Conservation (phyloP, 2,329 filamentous ascomycete genomes). For the Sporothrix sp. region DNA sequence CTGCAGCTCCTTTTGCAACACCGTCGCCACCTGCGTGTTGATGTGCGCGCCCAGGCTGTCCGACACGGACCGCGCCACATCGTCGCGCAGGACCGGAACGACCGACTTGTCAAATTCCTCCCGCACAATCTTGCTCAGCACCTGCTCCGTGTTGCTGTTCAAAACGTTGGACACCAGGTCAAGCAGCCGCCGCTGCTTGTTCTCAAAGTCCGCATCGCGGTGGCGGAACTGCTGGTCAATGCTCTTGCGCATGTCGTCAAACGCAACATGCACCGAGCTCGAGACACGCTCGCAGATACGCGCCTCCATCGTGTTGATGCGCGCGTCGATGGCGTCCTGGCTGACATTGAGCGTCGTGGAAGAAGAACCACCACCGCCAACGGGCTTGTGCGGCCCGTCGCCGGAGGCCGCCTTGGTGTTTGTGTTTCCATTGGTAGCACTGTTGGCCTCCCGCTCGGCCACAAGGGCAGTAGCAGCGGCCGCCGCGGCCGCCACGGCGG, state of each 20-base stretch:
- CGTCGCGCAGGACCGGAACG: conserved; percentile 61
- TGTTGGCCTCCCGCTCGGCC: conserved; percentile 22
- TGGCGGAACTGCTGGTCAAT: conserved; percentile 53
- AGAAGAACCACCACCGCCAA: conserved; percentile 4
- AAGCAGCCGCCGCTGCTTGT: conserved; percentile 44
- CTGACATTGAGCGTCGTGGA: conserved; percentile 15
- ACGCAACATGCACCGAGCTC: conserved; percentile 43
- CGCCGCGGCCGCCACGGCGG: neutral
- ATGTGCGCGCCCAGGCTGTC: conserved; percentile 63
- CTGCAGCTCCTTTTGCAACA: conserved; percentile 65
- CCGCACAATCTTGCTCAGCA: conserved; percentile 65
- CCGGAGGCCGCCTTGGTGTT: conserved; percentile 12
- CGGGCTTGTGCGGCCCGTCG: conserved; percentile 22
- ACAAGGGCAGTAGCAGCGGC: conserved; percentile 34
- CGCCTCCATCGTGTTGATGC: conserved; percentile 45
- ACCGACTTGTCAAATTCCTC: conserved; percentile 66
- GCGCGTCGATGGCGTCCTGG: conserved; percentile 39
- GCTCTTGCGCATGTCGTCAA: conserved; percentile 28
- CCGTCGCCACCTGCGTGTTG: conserved; percentile 53
- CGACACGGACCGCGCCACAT: conserved; percentile 58
- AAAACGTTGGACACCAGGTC: conserved; percentile 51
- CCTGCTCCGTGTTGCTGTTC: conserved; percentile 57
- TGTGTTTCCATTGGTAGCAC: neutral
- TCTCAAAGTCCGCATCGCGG: conserved; percentile 42
- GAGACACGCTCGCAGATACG: conserved; percentile 40